A percentile compares a stretch with the other conserved stretches of the same genome.
These are phyloP conservation scores for Nicotiana tomentosiformis DNA, from an alignment of 257 asterid genomes.

Conservation along the genomic window DNA sequence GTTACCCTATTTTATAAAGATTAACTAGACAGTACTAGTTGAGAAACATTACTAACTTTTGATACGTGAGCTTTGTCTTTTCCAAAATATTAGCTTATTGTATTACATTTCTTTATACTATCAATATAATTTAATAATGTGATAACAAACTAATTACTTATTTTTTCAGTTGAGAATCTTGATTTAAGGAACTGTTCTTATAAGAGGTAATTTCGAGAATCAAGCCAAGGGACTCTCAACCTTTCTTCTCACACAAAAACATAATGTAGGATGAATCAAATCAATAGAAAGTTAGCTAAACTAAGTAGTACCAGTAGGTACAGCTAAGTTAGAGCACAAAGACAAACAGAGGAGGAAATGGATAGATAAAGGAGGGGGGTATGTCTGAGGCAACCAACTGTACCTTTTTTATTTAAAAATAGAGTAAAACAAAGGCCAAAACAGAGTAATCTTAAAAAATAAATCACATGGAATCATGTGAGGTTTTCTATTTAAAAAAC, in stretches of 20 bases:
- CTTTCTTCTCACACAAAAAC: too few species aligned
- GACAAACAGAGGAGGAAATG: background rate
- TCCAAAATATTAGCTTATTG: background rate
- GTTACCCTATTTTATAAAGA: background rate
- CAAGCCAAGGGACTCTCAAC: too few species aligned
- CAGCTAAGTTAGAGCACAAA: background rate
- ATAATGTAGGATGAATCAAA: too few species aligned
- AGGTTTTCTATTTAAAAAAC: background rate
- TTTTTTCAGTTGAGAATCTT: too few species aligned
- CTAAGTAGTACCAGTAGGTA: background rate
- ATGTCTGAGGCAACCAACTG: background rate
- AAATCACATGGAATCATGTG: slow-evolving; percentile 44
- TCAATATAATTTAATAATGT: too few species aligned
- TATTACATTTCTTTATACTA: background rate
- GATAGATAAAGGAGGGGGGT: background rate
- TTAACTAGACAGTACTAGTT: background rate
- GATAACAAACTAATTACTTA: too few species aligned
- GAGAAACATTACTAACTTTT: background rate
- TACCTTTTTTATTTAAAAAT: background rate
- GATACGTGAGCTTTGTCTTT: background rate
- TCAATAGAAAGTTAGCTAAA: background rate
- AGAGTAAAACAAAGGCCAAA: slow-evolving; percentile 9
- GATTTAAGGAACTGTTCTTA: too few species aligned
- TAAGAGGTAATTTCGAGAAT: too few species aligned
- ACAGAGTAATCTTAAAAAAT: slow-evolving; percentile 26